Evolutionary conservation across 495 filamentous ascomycete species (phyloP).

Genomic region (Tetracladium setigerum): DNA sequence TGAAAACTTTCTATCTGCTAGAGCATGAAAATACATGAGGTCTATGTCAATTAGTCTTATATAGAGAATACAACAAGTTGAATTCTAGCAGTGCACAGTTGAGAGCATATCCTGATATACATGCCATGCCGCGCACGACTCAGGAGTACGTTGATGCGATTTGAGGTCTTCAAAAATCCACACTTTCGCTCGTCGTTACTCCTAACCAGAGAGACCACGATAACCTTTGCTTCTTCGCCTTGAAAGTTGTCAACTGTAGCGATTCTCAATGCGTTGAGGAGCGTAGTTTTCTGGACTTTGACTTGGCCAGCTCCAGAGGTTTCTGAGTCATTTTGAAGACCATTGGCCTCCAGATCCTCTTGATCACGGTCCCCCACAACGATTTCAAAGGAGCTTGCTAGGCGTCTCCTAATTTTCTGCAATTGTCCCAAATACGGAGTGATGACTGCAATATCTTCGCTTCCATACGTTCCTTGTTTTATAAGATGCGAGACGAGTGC

Average conservation of each 20-base stretch:
- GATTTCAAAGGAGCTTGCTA: slow-evolving; percentile 50
- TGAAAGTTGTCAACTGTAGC: slow-evolving; percentile 90
- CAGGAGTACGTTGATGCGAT: slow-evolving; percentile 76
- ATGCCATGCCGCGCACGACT: slow-evolving; percentile 72
- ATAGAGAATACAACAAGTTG: too few species aligned
- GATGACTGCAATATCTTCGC: slow-evolving; percentile 67
- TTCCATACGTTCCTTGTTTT: slow-evolving; percentile 56
- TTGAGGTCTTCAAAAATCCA: slow-evolving; percentile 67
- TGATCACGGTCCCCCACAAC: slow-evolving; percentile 60
- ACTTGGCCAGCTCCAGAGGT: slow-evolving; percentile 14
- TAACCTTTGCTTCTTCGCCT: slow-evolving; percentile 72
- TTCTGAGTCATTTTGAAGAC: slow-evolving; percentile 27
- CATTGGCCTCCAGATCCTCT: slow-evolving; percentile 49
- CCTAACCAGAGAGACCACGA: slow-evolving; percentile 76
- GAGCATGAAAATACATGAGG: too few species aligned
- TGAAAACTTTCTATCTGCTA: too few species aligned
- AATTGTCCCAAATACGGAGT: slow-evolving; percentile 75
- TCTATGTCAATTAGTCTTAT: too few species aligned
- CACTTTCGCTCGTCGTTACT: slow-evolving; percentile 56
- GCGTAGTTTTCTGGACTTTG: slow-evolving; percentile 37
- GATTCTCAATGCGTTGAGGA: slow-evolving; percentile 54
- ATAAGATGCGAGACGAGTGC: slow-evolving; percentile 65
- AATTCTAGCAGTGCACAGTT: too few species aligned
- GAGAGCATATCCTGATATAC: slow-evolving; percentile 68
- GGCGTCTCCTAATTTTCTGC: slow-evolving; percentile 43